These are phyloP conservation scores for Phytophthora lateralis DNA, from an alignment of 352 stramenopile species.

Conservation along the genomic window DNA sequence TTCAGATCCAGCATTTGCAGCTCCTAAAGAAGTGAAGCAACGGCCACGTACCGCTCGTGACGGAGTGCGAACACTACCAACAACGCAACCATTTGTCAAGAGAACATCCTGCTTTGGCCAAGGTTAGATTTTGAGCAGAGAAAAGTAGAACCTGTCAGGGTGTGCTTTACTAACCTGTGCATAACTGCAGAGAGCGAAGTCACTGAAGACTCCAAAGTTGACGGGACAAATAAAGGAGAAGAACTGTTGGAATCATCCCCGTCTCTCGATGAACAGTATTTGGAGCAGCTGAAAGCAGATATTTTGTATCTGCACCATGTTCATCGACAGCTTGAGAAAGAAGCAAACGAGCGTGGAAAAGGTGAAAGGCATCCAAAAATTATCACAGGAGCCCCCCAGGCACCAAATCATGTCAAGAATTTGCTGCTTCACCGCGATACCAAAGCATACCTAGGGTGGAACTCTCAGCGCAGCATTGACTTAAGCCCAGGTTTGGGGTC, in stretches of 20 bases:
- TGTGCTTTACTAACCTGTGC: not conserved
- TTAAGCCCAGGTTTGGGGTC: slow-evolving; percentile 4
- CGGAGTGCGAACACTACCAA: slow-evolving; percentile 22
- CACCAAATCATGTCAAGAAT: slow-evolving; percentile 62
- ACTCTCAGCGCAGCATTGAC: slow-evolving; percentile 8
- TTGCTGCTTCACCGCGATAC: slow-evolving; percentile 62
- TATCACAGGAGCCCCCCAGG: slow-evolving; percentile 3
- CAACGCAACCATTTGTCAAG: slow-evolving; percentile 12
- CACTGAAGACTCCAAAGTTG: slow-evolving; percentile 5
- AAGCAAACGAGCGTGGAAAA: slow-evolving; percentile 7
- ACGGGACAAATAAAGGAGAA: slow-evolving; percentile 1
- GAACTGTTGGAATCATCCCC: not conserved
- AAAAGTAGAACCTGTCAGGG: not conserved
- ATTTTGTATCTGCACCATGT: slow-evolving; percentile 48
- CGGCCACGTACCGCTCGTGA: slow-evolving; percentile 61
- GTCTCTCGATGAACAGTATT: slow-evolving; percentile 48
- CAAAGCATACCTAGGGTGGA: slow-evolving; percentile 24
- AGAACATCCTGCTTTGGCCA: slow-evolving; percentile 25
- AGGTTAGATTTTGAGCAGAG: slow-evolving; percentile 5
- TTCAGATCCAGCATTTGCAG: slow-evolving; percentile 12
- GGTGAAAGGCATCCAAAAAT: not conserved
- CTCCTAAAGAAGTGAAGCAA: slow-evolving; percentile 31
- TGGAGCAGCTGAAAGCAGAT: slow-evolving; percentile 63
- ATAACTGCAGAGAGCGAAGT: not conserved
- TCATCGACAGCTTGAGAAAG: slow-evolving; percentile 25